Conservation (phyloP, 2,329 filamentous ascomycete genomes). For the Elsinoe ampelina region DNA sequence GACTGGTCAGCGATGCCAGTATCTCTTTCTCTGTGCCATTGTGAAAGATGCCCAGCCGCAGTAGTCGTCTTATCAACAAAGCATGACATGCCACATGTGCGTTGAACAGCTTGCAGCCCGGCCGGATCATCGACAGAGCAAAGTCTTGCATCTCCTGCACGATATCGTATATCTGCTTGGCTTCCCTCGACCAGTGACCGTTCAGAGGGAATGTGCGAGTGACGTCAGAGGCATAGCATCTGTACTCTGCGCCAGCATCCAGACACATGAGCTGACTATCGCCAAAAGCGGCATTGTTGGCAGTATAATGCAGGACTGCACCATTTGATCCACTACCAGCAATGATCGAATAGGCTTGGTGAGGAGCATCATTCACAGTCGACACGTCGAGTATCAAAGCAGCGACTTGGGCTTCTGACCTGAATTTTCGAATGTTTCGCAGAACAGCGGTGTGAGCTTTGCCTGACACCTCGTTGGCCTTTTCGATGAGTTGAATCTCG, state of each 20-base stretch:
- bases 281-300: conserved; percentile 63
- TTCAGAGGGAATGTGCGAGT: conserved; percentile 78
- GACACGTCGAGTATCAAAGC: conserved; percentile 67
- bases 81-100: conserved; percentile 64
- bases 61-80: conserved; percentile 61
- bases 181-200: conserved; percentile 60
- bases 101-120: conserved; percentile 60
- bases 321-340: conserved; percentile 76
- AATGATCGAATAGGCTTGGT: conserved; percentile 83
- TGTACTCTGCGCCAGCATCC: conserved; percentile 79
- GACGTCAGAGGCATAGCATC: conserved; percentile 80
- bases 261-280: conserved; percentile 68
- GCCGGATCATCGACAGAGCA: conserved; percentile 59
- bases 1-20: conserved; percentile 66
- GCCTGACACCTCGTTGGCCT: conserved; percentile 72
- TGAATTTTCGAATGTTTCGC: conserved; percentile 50
- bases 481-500: conserved; percentile 72
- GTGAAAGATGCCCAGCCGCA: conserved; percentile 61
- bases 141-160: conserved; percentile 73
- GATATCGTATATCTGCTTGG: conserved; percentile 63
- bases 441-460: conserved; percentile 69
- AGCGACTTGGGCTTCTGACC: conserved; percentile 75
- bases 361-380: conserved; percentile 60
- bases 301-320: conserved; percentile 75
- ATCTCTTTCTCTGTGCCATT: conserved; percentile 56